Evolutionary conservation across 2,329 filamentous ascomycete species (phyloP).

Genomic region (Sporothrix inflata): DNA sequence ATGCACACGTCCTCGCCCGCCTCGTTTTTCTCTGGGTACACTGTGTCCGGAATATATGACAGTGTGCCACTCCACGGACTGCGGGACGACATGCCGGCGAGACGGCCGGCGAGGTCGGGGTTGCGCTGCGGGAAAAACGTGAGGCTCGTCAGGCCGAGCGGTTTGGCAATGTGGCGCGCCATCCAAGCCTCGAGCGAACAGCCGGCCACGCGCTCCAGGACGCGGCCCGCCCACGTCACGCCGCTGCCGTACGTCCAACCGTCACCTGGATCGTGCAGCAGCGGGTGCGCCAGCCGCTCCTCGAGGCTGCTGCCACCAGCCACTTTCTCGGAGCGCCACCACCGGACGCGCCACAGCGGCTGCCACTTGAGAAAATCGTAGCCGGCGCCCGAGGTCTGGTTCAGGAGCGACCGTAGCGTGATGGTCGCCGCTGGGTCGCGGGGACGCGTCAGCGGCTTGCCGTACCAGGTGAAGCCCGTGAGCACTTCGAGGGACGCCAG

Average conservation of each 20-base stretch:
- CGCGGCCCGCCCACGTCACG: conserved; percentile 39
- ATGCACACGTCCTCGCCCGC: conserved; percentile 31
- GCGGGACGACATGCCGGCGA: conserved; percentile 24
- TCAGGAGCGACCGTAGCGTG: conserved; percentile 52
- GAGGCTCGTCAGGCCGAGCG: conserved; percentile 34
- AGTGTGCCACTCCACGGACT: conserved; percentile 15
- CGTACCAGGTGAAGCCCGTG: conserved; percentile 46
- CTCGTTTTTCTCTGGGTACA: conserved; percentile 17
- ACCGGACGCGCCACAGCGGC: conserved; percentile 30
- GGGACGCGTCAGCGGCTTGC: conserved; percentile 40
- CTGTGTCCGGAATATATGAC: neutral
- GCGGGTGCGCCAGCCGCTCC: conserved; percentile 36
- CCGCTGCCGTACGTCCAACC: conserved; percentile 40
- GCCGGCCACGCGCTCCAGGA: conserved; percentile 37
- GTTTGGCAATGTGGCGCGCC: conserved; percentile 33
- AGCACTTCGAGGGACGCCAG: conserved; percentile 50
- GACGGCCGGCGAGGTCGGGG: conserved; percentile 25
- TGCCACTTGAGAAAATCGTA: conserved; percentile 45
- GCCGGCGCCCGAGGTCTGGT: conserved; percentile 49
- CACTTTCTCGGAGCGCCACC: conserved; percentile 30
- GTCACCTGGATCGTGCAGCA: conserved; percentile 40
- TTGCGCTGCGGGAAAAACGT: conserved; percentile 37
- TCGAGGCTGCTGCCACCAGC: conserved; percentile 32
- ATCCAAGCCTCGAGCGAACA: conserved; percentile 36
- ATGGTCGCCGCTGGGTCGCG: conserved; percentile 41